Base-by-base conservation (phyloP, 2,329 filamentous ascomycete species). In the Lachnellula cervina region DNA sequence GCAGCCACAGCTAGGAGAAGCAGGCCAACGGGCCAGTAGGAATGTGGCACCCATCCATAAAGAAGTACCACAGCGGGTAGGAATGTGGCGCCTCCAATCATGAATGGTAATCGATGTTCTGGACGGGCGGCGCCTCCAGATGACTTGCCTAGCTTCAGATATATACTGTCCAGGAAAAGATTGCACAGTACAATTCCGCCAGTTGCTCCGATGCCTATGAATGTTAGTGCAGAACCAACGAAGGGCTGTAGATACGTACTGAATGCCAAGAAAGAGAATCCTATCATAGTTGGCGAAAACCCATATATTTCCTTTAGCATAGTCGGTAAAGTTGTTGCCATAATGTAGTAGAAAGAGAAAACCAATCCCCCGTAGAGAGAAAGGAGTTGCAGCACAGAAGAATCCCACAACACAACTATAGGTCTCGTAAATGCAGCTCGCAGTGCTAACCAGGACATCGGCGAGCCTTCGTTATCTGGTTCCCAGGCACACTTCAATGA, bases 21-120 rank as follows among this genome's bases (percentile, higher is more conserved):
- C 76, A 6, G 76, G 75, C 14, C 78, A 19, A 64, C 73, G 25
- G 83, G 77, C 78, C 79, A 84, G 59, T 78, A 76, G 4, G 55
- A 2, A 71, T 70, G n/a, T 72, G 68, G 53, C 71, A 71, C 51
- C 81, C 80, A 84, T 32, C 81, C 81, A 62, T 83, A 84, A 63
- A 79, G 73, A 55, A 81, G 74, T 0, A 84, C 70, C 1, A 78
- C 75, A 13, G 83, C 68, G 0, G 84, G 84, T 0, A 86, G 42
- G 2, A 84, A 56, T 0, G 84, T 44, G 0, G 77, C 77, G 0
- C 78, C 79, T 0, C 78, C 70, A 11, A 82, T 64, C 68, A 83
- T 79, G 2, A 86, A 71, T 0, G 83, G 83, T 0, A 86, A 72
- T n/a, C 85, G 80, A 62, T 80, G 83, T 61, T 89, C 86, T 0